Base-by-base conservation (phyloP, 2,329 filamentous ascomycete species). In the Diaporthe sp. region DNA sequence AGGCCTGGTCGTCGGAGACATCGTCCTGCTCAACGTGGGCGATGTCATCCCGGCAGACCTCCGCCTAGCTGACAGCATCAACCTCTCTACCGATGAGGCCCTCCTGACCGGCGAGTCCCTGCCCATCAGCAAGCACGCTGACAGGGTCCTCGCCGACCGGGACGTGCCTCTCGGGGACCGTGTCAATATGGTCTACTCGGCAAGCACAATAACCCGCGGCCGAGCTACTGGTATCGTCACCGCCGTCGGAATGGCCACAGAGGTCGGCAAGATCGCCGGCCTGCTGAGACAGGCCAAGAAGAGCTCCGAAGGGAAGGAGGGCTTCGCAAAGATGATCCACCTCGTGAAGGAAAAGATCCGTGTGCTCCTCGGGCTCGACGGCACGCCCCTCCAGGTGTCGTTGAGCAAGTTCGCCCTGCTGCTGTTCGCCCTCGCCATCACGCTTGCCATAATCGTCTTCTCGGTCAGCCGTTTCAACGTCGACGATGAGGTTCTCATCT, bases 1-100 rank as follows among this genome's bases (percentile, higher is more conserved):
- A 78, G 83, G 82, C 17, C 85, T 94, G 50, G 92, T 94, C 57
- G 88, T 88, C 69, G 93, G 93, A 71, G 93, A 95, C 77, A 82
- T 95, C 67, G 90, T 92, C 74, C 83, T 86, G 70, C 87, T 92
- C 77, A 88, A 85, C 77, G 91, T 90, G 55, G 93, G 93, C 77
- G 92, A 94, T 81, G 91, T 93, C 64, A 87, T 94, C 47, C 92
- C 93, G 6, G 93, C 92, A 45, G 93, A 95, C 82, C 84, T 94
- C 67, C 89, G 92, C 76, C 84, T 92, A 28, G 82, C 92, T 76
- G 88, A 92, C 77, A 90, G 89, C 73, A 90, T 95, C 83, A 96
- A 96, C 82, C 85, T 95, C 75, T 93, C 92, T 67, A 93, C 92
- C 77, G 94, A 97, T 76, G 93, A 95, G 82, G 92, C 93, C 17